Evolutionary conservation across 2,329 filamentous ascomycete species (phyloP), one percentile per base, ranked within the genome.

Genomic region (Calcarisporium arbuscula): DNA sequence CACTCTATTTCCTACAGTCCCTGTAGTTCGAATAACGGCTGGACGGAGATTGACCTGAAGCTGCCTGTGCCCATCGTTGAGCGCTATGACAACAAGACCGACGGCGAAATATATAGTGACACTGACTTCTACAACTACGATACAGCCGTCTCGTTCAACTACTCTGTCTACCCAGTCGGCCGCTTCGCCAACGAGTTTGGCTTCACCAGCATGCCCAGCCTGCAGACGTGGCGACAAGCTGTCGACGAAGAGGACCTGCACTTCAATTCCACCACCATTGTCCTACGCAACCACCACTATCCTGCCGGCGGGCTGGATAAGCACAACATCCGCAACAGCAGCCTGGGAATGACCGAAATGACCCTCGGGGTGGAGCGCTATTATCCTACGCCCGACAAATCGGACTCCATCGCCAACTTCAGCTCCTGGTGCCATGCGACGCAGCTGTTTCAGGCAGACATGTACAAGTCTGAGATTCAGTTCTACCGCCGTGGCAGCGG

Each of bases 151-250:
- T 67, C 74, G 0, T 79, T 78, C 52, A 65, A 80, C 48, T 57
- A 62, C n/a, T 62, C 59, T 1, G 60, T 55, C 1, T 79, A 78
- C 41, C 74, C 75, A 0, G 57, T 77, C 0, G 74, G 73, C 3
- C 64, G 76, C 8, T 80, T 80, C 45, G 69, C 72, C 3, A 77
- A 78, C 42, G 76, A 81, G 51, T 81, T 80, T 40, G 77, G 77
- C 17, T 80, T 69, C 48, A 74, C 77, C 46, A 72, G 67, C 36
- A 77, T 80, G 75, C 76, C 76, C 1, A 72, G 68, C 33, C 47
- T 80, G 0, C 68, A 77, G 39, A 70, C 64, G 4, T 80, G 75
- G 75, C 61, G 62, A 27, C 65, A 74, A 45, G 74, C 67, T 3
- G 50, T 80, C 1, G 54, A 64, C 2, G 57, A 64, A 2, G 50